These are phyloP conservation scores for Acrodontium crateriforme DNA, from an alignment of 2,329 filamentous ascomycete species.

Conservation along the genomic window DNA sequence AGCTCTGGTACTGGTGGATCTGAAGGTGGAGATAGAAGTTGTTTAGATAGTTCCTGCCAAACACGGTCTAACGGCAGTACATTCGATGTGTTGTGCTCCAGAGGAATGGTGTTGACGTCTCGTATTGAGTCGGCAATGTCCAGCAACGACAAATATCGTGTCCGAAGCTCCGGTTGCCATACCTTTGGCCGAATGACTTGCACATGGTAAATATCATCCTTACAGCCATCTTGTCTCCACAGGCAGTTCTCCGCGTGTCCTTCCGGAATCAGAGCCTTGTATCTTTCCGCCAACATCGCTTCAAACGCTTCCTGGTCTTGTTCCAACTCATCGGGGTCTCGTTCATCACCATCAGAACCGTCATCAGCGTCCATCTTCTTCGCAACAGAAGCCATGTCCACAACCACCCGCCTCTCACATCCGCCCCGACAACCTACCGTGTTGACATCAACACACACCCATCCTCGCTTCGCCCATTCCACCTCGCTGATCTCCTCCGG, in stretches of 20 bases:
- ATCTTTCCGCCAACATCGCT: conserved; percentile 60
- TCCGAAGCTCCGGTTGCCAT: conserved; percentile 21
- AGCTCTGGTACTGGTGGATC: neutral
- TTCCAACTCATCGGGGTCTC: conserved; percentile 11
- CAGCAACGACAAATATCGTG: conserved; percentile 14
- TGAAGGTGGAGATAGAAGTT: conserved; percentile 7
- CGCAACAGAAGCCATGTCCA: conserved; percentile 34
- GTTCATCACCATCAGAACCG: conserved; percentile 35
- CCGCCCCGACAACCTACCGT: conserved; percentile 68
- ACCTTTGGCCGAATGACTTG: conserved; percentile 25
- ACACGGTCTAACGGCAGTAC: too few species aligned
- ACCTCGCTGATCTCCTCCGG: conserved; percentile 75
- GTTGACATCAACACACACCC: conserved; percentile 72
- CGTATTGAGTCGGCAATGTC: conserved; percentile 15
- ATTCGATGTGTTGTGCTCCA: conserved; percentile 4
- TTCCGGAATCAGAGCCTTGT: conserved; percentile 55
- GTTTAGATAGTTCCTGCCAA: too few species aligned
- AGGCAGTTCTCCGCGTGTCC: conserved; percentile 71
- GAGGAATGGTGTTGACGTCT: conserved; percentile 9
- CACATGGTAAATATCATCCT: conserved; percentile 55
- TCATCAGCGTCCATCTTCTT: conserved; percentile 9
- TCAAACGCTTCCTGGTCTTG: conserved; percentile 30
- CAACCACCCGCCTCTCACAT: conserved; percentile 71
- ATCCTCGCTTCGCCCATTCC: conserved; percentile 87
- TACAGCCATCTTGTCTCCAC: conserved; percentile 76